Evolutionary conservation across 441 rosid species (phyloP).

Genomic region (Populus hybrid): DNA sequence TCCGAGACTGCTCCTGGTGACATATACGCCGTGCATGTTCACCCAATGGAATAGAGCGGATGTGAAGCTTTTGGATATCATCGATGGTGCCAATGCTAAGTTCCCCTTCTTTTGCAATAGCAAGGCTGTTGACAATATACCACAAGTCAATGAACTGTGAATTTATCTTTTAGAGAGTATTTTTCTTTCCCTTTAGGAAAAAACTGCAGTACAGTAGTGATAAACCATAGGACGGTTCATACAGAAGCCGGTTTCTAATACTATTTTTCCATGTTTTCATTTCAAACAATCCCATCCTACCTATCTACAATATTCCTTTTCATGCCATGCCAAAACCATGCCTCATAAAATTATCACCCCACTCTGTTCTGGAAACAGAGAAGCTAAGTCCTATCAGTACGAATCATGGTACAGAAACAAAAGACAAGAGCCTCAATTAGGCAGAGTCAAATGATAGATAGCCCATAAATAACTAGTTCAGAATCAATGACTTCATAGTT

Average conservation of each 20-base stretch:
- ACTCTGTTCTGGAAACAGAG: neutral
- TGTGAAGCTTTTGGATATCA: constrained; percentile 99
- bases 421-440: neutral
- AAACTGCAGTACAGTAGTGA: neutral
- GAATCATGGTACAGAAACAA: neutral
- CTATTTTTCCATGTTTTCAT: neutral
- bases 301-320: neutral
- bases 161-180: neutral
- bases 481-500: neutral
- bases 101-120: constrained; percentile 97
- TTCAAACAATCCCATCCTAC: neutral
- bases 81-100: constrained; percentile 97
- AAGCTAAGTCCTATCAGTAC: neutral
- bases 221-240: neutral
- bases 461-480: neutral
- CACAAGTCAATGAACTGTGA: constrained; percentile 16
- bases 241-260: neutral
- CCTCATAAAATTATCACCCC: neutral
- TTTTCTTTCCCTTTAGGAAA: neutral
- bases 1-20: constrained; percentile 95
- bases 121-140: constrained; percentile 60
- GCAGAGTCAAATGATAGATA: neutral
- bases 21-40: constrained; percentile 96
- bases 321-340: neutral
- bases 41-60: constrained; percentile 93